A percentile compares a stretch with the other conserved stretches of the same genome.
phyloP scores from a whole-genome alignment of 192 early-diverging fungal genomes.

The Glomus cerebriforme region DNA sequence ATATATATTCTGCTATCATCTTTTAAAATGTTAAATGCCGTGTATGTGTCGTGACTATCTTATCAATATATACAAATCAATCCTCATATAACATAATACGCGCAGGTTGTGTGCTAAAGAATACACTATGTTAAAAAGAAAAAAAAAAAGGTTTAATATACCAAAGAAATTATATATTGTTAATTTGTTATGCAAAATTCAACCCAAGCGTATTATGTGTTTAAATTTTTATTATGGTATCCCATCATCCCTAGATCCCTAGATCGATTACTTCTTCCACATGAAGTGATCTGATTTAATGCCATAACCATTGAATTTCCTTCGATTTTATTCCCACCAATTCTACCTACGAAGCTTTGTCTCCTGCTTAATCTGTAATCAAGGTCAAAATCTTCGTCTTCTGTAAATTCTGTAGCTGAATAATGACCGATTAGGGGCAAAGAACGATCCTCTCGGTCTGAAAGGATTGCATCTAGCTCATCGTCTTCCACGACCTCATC shows the following conservation, averaged over 20 bases:
- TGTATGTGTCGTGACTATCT: neutral
- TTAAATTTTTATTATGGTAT: constrained; percentile 10
- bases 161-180: too few species aligned
- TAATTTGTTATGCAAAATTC: too few species aligned
- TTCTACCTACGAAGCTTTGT: neutral
- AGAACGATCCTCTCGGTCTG: constrained; percentile 20
- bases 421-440: constrained; percentile 28
- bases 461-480: constrained; percentile 21
- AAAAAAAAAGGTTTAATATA: too few species aligned
- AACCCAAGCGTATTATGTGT: too few species aligned
- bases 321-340: neutral
- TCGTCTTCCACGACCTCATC: neutral
- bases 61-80: neutral
- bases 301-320: constrained; percentile 9
- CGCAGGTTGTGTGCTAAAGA: neutral
- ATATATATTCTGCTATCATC: neutral
- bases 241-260: neutral
- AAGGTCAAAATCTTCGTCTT: constrained; percentile 28
- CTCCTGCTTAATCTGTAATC: neutral
- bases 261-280: neutral
- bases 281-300: neutral
- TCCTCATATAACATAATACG: neutral
- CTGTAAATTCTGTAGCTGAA: constrained; percentile 31
- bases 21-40: neutral
- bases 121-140: too few species aligned